Evolutionary conservation across 1,284 basidiomycete genomes (phyloP).

Genomic region (Cutaneotrichosporon arboriforme): DNA sequence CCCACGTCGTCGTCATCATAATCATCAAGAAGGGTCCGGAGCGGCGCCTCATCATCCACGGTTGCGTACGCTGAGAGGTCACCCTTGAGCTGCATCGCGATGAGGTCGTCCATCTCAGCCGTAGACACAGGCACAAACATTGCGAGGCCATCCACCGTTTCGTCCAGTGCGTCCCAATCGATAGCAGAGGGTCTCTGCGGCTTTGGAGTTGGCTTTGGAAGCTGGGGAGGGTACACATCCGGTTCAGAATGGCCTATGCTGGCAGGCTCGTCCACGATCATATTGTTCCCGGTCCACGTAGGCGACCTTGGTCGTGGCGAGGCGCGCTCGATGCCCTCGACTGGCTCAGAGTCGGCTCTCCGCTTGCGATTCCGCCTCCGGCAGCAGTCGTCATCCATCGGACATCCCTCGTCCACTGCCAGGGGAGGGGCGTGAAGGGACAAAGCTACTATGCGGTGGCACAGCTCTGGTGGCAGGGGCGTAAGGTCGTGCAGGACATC

Average conservation of each 20-base stretch:
- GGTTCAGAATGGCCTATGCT: too few species aligned
- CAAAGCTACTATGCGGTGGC: neutral
- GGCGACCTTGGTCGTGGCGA: too few species aligned
- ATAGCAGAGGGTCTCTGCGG: neutral
- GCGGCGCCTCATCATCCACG: neutral
- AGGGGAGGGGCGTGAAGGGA: neutral
- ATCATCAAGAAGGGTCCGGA: neutral
- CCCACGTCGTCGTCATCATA: neutral
- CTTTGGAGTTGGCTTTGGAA: neutral
- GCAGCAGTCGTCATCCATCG: neutral
- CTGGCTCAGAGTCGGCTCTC: neutral
- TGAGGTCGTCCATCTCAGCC: conserved; percentile 2
- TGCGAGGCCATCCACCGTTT: neutral
- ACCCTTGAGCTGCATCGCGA: neutral
- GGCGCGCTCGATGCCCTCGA: neutral
- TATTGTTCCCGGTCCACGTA: neutral
- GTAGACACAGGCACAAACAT: conserved; percentile 1
- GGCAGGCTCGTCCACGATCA: neutral
- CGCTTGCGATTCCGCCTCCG: neutral
- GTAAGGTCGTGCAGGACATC: neutral
- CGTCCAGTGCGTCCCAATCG: neutral
- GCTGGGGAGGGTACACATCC: neutral
- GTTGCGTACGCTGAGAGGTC: neutral
- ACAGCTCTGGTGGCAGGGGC: neutral
- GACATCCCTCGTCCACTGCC: too few species aligned